Percentiles rank a stretch among this genome's conserved stretches.
phyloP scores from a whole-genome alignment of 495 filamentous ascomycete species.

The Aspergillus mulundensis region DNA sequence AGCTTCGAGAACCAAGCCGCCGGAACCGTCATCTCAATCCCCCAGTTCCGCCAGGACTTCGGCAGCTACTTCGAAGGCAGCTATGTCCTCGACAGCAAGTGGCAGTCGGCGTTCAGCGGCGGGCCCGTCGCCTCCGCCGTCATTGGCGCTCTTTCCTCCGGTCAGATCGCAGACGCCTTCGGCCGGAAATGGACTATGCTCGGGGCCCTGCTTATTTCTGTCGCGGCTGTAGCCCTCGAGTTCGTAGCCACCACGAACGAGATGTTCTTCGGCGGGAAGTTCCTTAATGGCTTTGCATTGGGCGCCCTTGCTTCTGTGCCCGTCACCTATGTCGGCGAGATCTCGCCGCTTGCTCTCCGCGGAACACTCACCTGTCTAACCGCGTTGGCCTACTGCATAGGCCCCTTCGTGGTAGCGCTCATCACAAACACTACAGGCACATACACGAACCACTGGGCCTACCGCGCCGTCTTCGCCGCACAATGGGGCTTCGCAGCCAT shows the following conservation, averaged over 20 bases:
- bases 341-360: slow-evolving; percentile 4
- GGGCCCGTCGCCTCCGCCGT: slow-evolving; percentile 6
- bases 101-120: slow-evolving; percentile 10
- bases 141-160: slow-evolving; percentile 1
- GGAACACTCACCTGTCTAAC: slow-evolving; percentile 10
- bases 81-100: slow-evolving; percentile 5
- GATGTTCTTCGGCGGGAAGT: slow-evolving; percentile 13
- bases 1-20: slow-evolving; percentile 9
- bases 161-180: slow-evolving; percentile 7
- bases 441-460: slow-evolving; percentile 4
- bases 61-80: slow-evolving; percentile 1
- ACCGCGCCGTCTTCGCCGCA: slow-evolving; percentile 3
- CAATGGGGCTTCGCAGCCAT: slow-evolving; percentile 5
- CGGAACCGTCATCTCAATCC: slow-evolving; percentile 3
- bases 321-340: slow-evolving; percentile 10
- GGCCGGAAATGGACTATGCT: slow-evolving; percentile 1
- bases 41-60: slow-evolving; percentile 10
- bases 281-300: slow-evolving; percentile 8
- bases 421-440: slow-evolving; percentile 7
- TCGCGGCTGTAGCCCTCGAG: slow-evolving; percentile 4
- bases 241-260: background rate
- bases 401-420: slow-evolving; percentile 4
- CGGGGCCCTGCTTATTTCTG: background rate
- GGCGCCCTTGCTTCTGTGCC: slow-evolving; percentile 2
- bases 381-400: slow-evolving; percentile 5